phyloP scores from a whole-genome alignment of 805 yeast species.

The Pichia nanzhaoensis region DNA sequence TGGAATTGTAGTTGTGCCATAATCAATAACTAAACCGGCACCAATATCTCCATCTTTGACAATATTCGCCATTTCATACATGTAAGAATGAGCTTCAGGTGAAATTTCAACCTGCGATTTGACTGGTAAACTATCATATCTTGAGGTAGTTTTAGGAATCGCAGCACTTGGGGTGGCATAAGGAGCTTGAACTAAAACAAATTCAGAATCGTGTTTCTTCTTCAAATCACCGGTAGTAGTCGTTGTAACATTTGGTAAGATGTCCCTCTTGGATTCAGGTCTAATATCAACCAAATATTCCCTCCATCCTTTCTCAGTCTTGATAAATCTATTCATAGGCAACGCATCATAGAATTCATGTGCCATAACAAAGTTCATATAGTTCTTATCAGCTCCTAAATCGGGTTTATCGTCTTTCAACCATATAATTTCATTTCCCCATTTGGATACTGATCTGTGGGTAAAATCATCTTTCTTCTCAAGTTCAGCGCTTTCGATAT shows the following conservation, averaged over 20 bases:
- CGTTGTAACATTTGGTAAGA: slow-evolving; percentile 20
- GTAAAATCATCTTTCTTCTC: slow-evolving; percentile 29
- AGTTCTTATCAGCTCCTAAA: slow-evolving; percentile 23
- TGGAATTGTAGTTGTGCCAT: slow-evolving; percentile 64
- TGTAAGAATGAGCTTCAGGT: slow-evolving; percentile 60
- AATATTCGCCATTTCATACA: slow-evolving; percentile 42
- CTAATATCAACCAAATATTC: slow-evolving; percentile 63
- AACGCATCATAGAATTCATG: slow-evolving; percentile 87
- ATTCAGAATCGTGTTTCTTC: slow-evolving; percentile 26
- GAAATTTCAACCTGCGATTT: slow-evolving; percentile 65
- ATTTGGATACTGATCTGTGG: slow-evolving; percentile 36
- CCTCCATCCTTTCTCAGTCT: slow-evolving; percentile 67
- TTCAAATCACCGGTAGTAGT: slow-evolving; percentile 8
- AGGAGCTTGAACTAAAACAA: slow-evolving; percentile 52
- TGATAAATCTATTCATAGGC: slow-evolving; percentile 65
- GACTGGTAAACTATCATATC: slow-evolving; percentile 48
- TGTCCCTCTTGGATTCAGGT: slow-evolving; percentile 10
- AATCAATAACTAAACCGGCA: slow-evolving; percentile 68
- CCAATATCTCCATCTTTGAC: slow-evolving; percentile 39
- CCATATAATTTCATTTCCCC: slow-evolving; percentile 54
- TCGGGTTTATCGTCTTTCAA: slow-evolving; percentile 47
- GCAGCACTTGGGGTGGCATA: slow-evolving; percentile 56
- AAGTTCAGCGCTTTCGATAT: slow-evolving; percentile 14
- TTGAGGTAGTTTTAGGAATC: slow-evolving; percentile 42
- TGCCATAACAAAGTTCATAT: slow-evolving; percentile 61